Evolutionary conservation across 2,329 filamentous ascomycete species (phyloP).

Genomic region (Alternaria triticina): DNA sequence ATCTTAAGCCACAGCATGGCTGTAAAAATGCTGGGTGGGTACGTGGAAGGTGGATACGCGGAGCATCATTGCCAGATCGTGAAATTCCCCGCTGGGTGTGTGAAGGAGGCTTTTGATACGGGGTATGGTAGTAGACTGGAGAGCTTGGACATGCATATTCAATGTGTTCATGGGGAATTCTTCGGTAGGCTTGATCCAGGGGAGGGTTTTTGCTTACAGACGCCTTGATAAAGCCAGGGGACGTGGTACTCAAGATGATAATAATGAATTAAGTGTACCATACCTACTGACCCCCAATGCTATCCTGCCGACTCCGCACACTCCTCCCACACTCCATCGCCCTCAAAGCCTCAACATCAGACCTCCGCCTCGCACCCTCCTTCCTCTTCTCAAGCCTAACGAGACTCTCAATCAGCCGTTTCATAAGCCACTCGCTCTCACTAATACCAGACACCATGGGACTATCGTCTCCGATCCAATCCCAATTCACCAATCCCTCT

Average conservation of each 20-base stretch:
- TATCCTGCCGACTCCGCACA: not conserved
- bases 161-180: not conserved
- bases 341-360: constrained; percentile 1
- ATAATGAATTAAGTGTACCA: not conserved
- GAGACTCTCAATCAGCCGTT: constrained; percentile 70
- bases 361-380: constrained; percentile 13
- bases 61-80: no score
- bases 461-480: constrained; percentile 74
- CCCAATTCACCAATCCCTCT: constrained; percentile 70
- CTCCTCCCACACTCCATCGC: constrained; percentile 1
- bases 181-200: not conserved
- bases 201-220: not conserved
- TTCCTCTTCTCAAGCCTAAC: constrained; percentile 43
- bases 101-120: no score
- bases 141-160: no score
- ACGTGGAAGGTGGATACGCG: no score
- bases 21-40: not conserved
- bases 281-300: not conserved
- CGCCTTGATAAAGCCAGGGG: not conserved
- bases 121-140: no score
- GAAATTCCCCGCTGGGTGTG: no score
- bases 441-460: constrained; percentile 68
- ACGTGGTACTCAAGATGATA: not conserved
- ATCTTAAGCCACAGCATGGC: not conserved
- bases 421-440: constrained; percentile 72